These are phyloP conservation scores for Phytophthora megakarya DNA, from an alignment of 352 stramenopile species.

Conservation along the genomic window DNA sequence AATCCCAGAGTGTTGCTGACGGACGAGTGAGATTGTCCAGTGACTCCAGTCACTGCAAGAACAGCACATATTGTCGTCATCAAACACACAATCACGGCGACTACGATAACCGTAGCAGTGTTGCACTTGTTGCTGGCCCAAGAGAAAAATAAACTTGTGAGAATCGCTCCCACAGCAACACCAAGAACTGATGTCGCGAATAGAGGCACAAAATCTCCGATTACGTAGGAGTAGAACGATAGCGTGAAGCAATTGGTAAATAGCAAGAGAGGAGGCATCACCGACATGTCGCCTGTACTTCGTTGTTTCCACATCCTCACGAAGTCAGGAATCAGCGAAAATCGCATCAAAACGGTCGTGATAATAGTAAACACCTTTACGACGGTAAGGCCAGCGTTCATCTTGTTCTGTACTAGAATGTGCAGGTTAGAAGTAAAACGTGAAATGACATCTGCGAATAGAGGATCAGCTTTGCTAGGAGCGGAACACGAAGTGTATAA, in stretches of 20 bases:
- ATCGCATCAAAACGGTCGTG: constrained; percentile 37
- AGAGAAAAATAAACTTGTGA: constrained; percentile 22
- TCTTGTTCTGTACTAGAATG: neutral
- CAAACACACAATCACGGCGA: constrained; percentile 3
- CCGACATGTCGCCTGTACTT: constrained; percentile 30
- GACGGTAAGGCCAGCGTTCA: constrained; percentile 4
- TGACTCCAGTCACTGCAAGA: constrained; percentile 29
- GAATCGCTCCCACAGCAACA: constrained; percentile 10
- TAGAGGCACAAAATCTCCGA: constrained; percentile 25
- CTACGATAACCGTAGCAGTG: neutral
- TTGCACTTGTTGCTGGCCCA: constrained; percentile 14
- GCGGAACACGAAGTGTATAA: neutral
- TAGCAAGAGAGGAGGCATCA: constrained; percentile 25
- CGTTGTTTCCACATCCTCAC: constrained; percentile 30
- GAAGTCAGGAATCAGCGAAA: constrained; percentile 34
- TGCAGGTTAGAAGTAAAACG: neutral
- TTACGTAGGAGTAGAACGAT: constrained; percentile 31
- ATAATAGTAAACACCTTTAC: constrained; percentile 17
- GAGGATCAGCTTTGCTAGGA: neutral
- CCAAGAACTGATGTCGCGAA: constrained; percentile 24
- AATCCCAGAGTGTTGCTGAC: constrained; percentile 41
- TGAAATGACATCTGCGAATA: neutral
- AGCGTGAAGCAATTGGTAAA: constrained; percentile 33
- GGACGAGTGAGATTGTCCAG: constrained; percentile 18
- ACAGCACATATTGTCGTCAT: constrained; percentile 28